These are phyloP conservation scores for Fomitiporia mediterranea DNA, from an alignment of 1,284 basidiomycete species.

Conservation along the genomic window DNA sequence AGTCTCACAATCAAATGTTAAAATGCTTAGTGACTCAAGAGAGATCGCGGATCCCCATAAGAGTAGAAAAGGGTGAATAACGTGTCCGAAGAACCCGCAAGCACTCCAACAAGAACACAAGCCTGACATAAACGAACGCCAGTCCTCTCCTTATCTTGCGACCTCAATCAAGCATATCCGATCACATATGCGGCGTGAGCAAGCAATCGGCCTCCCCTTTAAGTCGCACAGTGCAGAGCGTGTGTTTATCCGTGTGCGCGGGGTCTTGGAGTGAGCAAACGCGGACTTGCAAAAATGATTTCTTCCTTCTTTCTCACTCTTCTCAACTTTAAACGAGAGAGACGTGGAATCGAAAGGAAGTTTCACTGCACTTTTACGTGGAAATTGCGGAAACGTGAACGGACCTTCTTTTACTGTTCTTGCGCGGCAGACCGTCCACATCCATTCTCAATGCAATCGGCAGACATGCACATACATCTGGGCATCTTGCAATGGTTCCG, in stretches of 20 bases:
- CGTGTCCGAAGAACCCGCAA: not conserved
- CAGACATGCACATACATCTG: too few species aligned
- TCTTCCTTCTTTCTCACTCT: too few species aligned
- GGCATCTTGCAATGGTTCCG: not conserved
- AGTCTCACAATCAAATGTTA: conserved; percentile 5
- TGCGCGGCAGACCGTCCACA: too few species aligned
- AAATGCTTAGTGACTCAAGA: conserved; percentile 1
- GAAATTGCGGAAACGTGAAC: not conserved
- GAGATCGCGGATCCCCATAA: conserved; percentile 1
- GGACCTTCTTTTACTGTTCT: too few species aligned
- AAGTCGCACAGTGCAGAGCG: too few species aligned
- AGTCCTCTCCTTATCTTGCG: not conserved
- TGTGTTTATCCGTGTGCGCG: too few species aligned
- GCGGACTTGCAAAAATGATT: not conserved
- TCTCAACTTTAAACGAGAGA: not conserved
- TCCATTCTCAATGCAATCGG: not conserved
- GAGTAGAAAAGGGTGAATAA: not conserved
- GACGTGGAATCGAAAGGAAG: not conserved
- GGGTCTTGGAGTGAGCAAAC: not conserved
- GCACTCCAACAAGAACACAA: not conserved
- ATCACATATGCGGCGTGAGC: too few species aligned
- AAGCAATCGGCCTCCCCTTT: too few species aligned
- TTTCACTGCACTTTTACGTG: not conserved
- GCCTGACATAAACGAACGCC: conserved; percentile 1
- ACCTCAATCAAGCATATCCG: not conserved